Percentiles rank a stretch among this genome's conserved stretches.
Conservation (phyloP, 2,329 filamentous ascomycete species). For the Ceratocystis colombiana region DNA sequence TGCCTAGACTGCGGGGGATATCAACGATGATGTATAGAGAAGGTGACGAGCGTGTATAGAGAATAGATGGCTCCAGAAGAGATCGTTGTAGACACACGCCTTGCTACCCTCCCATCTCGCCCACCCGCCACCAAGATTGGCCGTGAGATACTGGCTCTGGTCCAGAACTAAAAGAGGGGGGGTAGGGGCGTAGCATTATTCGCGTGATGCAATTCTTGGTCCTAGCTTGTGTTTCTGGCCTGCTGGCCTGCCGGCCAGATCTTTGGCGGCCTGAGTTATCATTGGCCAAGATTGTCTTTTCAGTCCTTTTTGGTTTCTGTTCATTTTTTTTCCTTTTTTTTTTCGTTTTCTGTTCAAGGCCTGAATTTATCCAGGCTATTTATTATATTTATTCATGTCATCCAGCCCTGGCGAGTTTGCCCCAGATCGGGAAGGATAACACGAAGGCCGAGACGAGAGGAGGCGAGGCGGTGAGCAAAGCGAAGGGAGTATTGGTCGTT, state of each 20-base stretch:
- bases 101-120: not conserved
- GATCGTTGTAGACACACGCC: not conserved
- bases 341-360: no score
- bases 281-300: not conserved
- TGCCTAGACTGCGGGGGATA: not conserved
- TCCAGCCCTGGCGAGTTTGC: not conserved
- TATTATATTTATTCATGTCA: no score
- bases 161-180: not conserved
- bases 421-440: constrained; percentile 14
- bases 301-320: not conserved
- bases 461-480: constrained; percentile 12
- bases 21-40: not conserved
- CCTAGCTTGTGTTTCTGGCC: not conserved
- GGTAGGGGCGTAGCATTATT: not conserved
- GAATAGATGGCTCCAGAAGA: not conserved
- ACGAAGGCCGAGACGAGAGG: constrained; percentile 6
- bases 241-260: not conserved
- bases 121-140: not conserved
- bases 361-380: no score
- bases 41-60: not conserved
- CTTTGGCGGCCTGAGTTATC: not conserved
- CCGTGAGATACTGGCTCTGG: not conserved
- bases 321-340: no score
- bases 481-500: not conserved
- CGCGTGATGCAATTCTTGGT: not conserved